These are phyloP conservation scores for Myriosclerotinia scirpicola DNA, from an alignment of 2,329 filamentous ascomycete genomes.

Conservation along the genomic window DNA sequence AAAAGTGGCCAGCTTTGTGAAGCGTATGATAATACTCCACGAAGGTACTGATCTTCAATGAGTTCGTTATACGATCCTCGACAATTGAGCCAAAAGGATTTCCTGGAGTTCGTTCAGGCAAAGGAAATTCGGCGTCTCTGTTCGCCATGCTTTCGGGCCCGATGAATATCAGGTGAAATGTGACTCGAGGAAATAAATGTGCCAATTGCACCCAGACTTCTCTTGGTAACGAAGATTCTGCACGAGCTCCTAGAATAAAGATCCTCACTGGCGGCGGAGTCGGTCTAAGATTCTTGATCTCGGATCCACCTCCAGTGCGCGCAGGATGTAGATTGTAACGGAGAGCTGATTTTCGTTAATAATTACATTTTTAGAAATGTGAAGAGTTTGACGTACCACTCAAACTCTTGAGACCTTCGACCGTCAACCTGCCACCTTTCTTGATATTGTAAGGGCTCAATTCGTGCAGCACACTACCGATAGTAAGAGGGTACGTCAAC, in stretches of 20 bases:
- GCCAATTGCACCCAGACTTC: conserved; percentile 91
- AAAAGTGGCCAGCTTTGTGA: conserved; percentile 86
- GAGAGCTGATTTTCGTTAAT: conserved; percentile 58
- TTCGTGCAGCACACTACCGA: conserved; percentile 90
- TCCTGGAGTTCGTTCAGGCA: conserved; percentile 76
- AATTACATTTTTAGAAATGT: neutral
- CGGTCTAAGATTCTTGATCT: conserved; percentile 76
- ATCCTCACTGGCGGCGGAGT: conserved; percentile 86
- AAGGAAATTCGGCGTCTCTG: conserved; percentile 86
- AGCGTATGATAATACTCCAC: conserved; percentile 98
- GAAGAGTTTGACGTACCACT: conserved; percentile 62
- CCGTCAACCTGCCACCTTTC: conserved; percentile 71
- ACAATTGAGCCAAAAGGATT: conserved; percentile 95
- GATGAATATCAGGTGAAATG: conserved; percentile 90
- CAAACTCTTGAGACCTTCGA: conserved; percentile 89
- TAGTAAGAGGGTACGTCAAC: conserved; percentile 88
- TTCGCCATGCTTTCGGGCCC: conserved; percentile 96
- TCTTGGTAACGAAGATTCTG: conserved; percentile 93
- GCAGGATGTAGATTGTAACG: conserved; percentile 93
- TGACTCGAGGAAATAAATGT: conserved; percentile 91
- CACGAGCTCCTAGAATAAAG: conserved; percentile 90
- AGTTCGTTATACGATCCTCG: conserved; percentile 83
- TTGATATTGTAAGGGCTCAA: conserved; percentile 87
- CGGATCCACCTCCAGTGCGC: conserved; percentile 68
- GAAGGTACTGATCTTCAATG: conserved; percentile 95